phyloP scores from a whole-genome alignment of 768 basidiomycete genomes.

The Boletus sp. region DNA sequence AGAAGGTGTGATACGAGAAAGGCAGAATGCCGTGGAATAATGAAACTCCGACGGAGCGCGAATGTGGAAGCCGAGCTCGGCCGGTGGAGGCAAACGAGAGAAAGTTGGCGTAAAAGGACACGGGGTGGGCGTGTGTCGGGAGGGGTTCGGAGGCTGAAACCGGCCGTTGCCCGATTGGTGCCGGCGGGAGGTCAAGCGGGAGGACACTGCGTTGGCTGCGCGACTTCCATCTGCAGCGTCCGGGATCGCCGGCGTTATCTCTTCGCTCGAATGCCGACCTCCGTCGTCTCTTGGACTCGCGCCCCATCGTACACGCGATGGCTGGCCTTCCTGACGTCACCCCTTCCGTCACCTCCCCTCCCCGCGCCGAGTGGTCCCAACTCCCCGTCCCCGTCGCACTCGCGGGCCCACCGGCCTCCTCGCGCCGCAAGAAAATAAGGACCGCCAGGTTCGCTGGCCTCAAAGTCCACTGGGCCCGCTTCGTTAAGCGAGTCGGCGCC shows the following conservation, averaged over 20 bases:
- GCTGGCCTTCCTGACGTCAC: neutral
- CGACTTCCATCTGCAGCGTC: conserved; percentile 7
- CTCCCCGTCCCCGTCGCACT: conserved; percentile 46
- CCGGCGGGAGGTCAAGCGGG: neutral
- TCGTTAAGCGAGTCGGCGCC: conserved; percentile 53
- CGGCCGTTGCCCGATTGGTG: conserved; percentile 5
- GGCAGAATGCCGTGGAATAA: conserved; percentile 28
- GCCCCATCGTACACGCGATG: conserved; percentile 8
- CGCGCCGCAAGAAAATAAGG: conserved; percentile 32
- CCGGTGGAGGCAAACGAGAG: neutral
- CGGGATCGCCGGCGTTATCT: neutral
- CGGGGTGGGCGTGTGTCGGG: neutral
- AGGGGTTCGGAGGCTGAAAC: conserved; percentile 12
- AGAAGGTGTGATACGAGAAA: conserved; percentile 20
- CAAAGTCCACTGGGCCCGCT: conserved; percentile 45
- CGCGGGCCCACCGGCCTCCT: conserved; percentile 19
- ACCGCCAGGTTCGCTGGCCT: conserved; percentile 39
- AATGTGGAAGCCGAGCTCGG: conserved; percentile 22
- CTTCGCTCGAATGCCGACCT: conserved; percentile 1
- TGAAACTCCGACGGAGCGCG: conserved; percentile 37
- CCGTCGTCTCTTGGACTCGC: neutral
- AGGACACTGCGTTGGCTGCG: neutral
- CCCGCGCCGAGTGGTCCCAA: conserved; percentile 12
- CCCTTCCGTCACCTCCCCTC: conserved; percentile 2
- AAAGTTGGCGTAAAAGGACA: too few species aligned